phyloP scores from a whole-genome alignment of 371 early-diverging fungal genomes.

The Mortierella polycephala region DNA sequence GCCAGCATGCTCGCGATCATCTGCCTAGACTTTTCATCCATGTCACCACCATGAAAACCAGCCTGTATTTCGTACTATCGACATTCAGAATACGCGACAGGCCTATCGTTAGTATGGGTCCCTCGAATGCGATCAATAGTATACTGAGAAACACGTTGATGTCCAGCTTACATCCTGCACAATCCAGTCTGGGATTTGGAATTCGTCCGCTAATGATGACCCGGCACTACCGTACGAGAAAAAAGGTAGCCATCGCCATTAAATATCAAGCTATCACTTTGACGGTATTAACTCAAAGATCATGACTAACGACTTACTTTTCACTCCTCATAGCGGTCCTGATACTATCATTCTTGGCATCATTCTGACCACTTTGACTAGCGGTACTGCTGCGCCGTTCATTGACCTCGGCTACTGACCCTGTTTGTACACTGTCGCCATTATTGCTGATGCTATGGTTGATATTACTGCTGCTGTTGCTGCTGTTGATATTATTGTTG shows the following conservation, averaged over 20 bases:
- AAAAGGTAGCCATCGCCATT: not conserved
- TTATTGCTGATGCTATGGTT: not conserved
- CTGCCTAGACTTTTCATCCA: slow-evolving; percentile 68
- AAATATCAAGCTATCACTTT: too few relatives aligned
- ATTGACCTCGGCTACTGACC: too few relatives aligned
- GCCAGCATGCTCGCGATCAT: slow-evolving; percentile 79
- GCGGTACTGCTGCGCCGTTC: too few relatives aligned
- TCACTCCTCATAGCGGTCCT: too few relatives aligned
- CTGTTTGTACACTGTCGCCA: too few relatives aligned
- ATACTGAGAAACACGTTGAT: too few relatives aligned
- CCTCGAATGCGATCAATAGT: not conserved
- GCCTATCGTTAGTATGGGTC: not conserved
- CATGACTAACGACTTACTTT: too few relatives aligned
- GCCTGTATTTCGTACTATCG: slow-evolving; percentile 37
- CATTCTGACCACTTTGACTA: too few relatives aligned
- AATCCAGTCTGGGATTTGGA: slow-evolving; percentile 48
- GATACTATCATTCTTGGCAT: too few relatives aligned
- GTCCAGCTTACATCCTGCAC: slow-evolving; percentile 36
- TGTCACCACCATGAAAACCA: slow-evolving; percentile 51
- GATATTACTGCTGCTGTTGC: not conserved
- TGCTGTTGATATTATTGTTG: not conserved
- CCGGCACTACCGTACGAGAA: slow-evolving; percentile 7
- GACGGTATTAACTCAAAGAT: too few relatives aligned
- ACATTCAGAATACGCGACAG: not conserved
- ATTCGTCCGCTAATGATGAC: slow-evolving; percentile 21